phyloP scores from a whole-genome alignment of 2,329 filamentous ascomycete species.

The Claviceps maximensis region DNA sequence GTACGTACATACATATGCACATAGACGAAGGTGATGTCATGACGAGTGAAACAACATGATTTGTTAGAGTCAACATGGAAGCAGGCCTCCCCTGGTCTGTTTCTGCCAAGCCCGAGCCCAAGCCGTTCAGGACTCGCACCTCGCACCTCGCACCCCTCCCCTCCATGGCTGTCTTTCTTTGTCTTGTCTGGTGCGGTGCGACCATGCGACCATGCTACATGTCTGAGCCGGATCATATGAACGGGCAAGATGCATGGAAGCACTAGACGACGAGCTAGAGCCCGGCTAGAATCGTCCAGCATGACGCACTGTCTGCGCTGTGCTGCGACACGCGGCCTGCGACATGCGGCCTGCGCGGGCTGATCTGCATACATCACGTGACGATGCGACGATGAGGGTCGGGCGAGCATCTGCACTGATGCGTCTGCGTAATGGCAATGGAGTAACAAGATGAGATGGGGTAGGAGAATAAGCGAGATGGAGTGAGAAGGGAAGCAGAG shows the following conservation, averaged over 20 bases:
- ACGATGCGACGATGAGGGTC: background rate
- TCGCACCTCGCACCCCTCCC: background rate
- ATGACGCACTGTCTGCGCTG: background rate
- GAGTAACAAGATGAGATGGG: no score
- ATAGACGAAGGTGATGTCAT: no score
- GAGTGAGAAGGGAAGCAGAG: no score
- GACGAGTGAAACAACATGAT: no score
- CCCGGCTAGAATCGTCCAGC: background rate
- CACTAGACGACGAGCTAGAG: background rate
- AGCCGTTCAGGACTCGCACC: background rate
- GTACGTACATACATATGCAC: background rate
- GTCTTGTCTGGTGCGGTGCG: background rate
- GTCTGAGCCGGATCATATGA: background rate
- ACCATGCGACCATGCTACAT: background rate
- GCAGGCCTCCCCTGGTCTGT: no score
- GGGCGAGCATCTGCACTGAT: no score
- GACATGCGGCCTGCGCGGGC: no score
- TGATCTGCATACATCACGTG: background rate
- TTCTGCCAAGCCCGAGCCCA: no score
- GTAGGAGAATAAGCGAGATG: no score
- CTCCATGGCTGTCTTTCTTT: background rate
- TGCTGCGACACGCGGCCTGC: no score
- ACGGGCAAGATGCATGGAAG: background rate
- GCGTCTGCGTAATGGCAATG: no score
- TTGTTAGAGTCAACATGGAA: no score